Conservation (phyloP, 192 early-diverging fungal genomes). For the Geosiphon pyriformis region DNA sequence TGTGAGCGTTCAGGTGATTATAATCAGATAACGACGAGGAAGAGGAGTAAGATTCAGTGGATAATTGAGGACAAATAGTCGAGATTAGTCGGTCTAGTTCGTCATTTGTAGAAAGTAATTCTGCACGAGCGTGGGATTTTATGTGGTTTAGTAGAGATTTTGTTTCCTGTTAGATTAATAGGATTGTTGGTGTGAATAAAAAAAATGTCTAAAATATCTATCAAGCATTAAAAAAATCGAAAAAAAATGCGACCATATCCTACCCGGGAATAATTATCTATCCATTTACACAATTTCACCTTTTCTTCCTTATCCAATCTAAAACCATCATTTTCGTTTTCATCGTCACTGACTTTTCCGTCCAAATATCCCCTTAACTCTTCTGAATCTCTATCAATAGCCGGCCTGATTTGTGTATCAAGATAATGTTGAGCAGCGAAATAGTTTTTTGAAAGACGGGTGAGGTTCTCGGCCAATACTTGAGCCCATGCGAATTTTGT, state of each 20-base stretch:
- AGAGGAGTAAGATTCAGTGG: constrained; percentile 24
- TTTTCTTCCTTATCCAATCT: no score
- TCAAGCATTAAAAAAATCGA: not conserved
- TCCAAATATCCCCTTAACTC: constrained; percentile 27
- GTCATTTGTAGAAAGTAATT: constrained; percentile 47
- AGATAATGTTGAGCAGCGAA: constrained; percentile 62
- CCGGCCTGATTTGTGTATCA: constrained; percentile 47
- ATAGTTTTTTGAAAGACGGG: constrained; percentile 51
- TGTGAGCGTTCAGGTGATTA: no score
- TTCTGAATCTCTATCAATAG: constrained; percentile 46
- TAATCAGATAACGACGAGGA: no score
- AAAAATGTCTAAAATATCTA: no score
- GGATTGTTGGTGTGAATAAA: no score
- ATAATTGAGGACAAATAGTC: constrained; percentile 36
- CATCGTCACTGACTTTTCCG: constrained; percentile 23
- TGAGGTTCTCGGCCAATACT: constrained; percentile 60
- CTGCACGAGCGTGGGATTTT: constrained; percentile 42
- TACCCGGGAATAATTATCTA: not conserved
- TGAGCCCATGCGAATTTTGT: constrained; percentile 61
- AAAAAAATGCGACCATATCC: not conserved
- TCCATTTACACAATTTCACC: no score
- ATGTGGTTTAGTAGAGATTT: constrained; percentile 31
- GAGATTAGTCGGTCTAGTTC: constrained; percentile 47
- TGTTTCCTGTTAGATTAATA: constrained; percentile 20
- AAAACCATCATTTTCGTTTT: no score